These are phyloP conservation scores for Cyanidiococcus yangmingshanensis DNA, from an alignment of 23 red algal genomes.

Conservation along the genomic window DNA sequence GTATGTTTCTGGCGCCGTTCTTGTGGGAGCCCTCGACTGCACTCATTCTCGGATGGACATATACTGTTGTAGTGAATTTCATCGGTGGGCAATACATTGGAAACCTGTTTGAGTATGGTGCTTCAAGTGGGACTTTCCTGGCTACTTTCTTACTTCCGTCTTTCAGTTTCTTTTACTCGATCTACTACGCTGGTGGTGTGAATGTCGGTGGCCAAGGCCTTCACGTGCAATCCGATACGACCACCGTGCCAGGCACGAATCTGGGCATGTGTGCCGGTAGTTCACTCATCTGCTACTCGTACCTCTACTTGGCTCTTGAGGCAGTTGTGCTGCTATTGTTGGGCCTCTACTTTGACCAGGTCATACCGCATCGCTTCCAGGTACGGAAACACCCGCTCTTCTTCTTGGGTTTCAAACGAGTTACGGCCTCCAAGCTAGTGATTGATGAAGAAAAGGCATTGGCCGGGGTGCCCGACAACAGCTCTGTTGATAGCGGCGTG, in stretches of 20 bases:
- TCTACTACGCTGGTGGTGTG: constrained; percentile 66
- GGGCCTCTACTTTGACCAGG: constrained; percentile 74
- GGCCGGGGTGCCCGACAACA: background rate
- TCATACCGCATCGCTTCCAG: constrained; percentile 34
- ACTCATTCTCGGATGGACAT: constrained; percentile 68
- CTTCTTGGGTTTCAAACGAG: constrained; percentile 44
- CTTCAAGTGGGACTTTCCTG: constrained; percentile 22
- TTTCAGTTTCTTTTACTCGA: constrained; percentile 60
- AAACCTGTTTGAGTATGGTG: constrained; percentile 34
- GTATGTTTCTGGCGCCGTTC: constrained; percentile 64
- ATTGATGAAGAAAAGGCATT: background rate
- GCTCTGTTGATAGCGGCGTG: constrained; percentile 2
- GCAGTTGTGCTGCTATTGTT: constrained; percentile 39
- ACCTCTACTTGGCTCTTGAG: constrained; percentile 42
- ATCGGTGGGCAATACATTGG: constrained; percentile 65
- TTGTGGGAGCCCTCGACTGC: constrained; percentile 61
- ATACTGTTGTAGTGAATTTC: constrained; percentile 50
- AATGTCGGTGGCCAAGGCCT: constrained; percentile 52
- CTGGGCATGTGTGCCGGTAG: constrained; percentile 64
- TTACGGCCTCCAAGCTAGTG: background rate
- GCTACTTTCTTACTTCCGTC: constrained; percentile 68
- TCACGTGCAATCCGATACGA: constrained; percentile 22
- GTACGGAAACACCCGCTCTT: constrained; percentile 70
- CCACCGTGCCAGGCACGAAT: constrained; percentile 23
- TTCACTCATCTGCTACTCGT: constrained; percentile 57